Evolutionary conservation across 306 rosid species (phyloP).

Genomic region (Casuarina equisetifolia): DNA sequence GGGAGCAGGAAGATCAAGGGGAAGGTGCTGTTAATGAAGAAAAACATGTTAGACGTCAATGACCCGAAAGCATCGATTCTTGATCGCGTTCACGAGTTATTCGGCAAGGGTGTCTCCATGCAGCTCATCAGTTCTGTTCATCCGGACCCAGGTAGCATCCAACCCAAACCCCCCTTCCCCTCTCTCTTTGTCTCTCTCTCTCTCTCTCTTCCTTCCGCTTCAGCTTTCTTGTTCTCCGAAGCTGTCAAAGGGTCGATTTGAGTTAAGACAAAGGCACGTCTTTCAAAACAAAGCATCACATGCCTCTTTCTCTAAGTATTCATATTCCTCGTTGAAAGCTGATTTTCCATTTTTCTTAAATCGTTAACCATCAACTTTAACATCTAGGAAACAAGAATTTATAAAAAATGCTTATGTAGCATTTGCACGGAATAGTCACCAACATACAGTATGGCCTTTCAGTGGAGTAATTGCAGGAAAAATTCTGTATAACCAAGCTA

Average conservation of each 20-base stretch:
- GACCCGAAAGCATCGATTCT: conserved; percentile 65
- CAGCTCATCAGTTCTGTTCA: conserved; percentile 62
- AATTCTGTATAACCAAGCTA: too few species aligned
- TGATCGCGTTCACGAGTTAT: conserved; percentile 73
- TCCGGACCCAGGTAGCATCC: conserved; percentile 54
- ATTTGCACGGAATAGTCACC: too few species aligned
- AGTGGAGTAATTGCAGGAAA: too few species aligned
- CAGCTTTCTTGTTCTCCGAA: neutral
- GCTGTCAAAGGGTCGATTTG: neutral
- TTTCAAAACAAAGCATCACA: too few species aligned
- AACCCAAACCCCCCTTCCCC: neutral
- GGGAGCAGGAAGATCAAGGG: conserved; percentile 49
- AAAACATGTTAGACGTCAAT: conserved; percentile 62
- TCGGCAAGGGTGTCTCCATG: conserved; percentile 81
- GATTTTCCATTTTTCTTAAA: too few species aligned
- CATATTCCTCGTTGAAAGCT: too few species aligned
- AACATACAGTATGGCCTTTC: too few species aligned
- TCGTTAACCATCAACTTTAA: too few species aligned
- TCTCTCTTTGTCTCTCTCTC: neutral
- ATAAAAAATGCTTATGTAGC: too few species aligned
- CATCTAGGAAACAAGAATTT: too few species aligned
- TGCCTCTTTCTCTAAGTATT: too few species aligned
- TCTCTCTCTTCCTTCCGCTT: too few species aligned
- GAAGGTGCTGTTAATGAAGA: conserved; percentile 68
- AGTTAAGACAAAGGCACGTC: neutral